Base-by-base conservation (phyloP, 148 eudicot genomes). In the Talinum fruticosum region DNA sequence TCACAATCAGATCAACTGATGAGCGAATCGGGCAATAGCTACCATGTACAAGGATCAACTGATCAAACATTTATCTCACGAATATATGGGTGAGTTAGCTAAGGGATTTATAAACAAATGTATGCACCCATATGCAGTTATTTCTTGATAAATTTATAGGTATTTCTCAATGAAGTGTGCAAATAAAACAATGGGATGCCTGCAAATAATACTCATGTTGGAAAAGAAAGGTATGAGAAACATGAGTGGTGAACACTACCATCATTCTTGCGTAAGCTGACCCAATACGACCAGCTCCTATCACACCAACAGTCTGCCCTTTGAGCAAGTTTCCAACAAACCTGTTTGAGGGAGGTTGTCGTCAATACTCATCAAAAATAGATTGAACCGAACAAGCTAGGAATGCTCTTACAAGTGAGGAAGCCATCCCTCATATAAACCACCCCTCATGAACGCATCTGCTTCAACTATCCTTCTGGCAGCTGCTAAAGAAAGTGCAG, bases 261-360 rank as follows among this genome's bases (percentile, higher is more conserved):
- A 96, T 96, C 99, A 96, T 96, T 86, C 98, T 85, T 65, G 98
- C 99, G 86, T 93, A 93, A 80, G 99, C 98, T 69, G 99, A 93
- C 71, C 97, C 97, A 78, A 96, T 96, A 28, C 97, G 95, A 82
- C 99, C 99, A 72, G 98, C 99, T 85, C 99, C 99, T 84, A 93
- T 93, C 69, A 96, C 99, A 73, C 99, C 99, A 73, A 96, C 98
- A 45, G 95, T 96, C 82, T 93, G 98, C 57, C 98, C 98, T 86
- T 93, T 96, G 33, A 96, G 99, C 88, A 96, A 89, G 88, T 93
- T 96, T 59, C 99, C 99, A 12, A 96, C 99, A 85, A 93, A 96
- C 86, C 99, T 96, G 84, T 66, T 53, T 18, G 5, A 75, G 49
- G 49, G 44, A 81, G 35, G 54, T 57, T 41, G 1, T 19, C 38